A percentile compares a stretch with the other conserved stretches of the same genome.
Evolutionary conservation across 2,329 filamentous ascomycete genomes (phyloP).

Genomic region (Diplocarpon mali): DNA sequence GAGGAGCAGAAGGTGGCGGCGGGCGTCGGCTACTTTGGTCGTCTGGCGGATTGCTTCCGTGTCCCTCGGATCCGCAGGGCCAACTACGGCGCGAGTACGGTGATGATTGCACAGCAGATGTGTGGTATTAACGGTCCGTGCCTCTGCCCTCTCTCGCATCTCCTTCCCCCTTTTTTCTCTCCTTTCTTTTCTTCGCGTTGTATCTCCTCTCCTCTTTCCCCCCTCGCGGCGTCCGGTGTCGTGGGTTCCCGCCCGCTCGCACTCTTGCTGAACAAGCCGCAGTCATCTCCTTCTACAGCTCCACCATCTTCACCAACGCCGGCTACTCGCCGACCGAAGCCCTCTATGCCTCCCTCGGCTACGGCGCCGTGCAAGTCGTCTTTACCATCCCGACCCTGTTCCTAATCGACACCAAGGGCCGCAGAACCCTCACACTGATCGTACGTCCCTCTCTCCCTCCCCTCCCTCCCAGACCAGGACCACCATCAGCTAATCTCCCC

Average conservation of each 20-base stretch:
- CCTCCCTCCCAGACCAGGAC: constrained; percentile 47
- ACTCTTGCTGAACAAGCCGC: too few species aligned
- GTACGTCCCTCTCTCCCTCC: constrained; percentile 22
- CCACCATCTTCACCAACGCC: constrained; percentile 46
- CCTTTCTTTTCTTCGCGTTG: too few species aligned
- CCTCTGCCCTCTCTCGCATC: constrained; percentile 44
- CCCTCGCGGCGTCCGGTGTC: too few species aligned
- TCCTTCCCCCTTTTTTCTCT: too few species aligned
- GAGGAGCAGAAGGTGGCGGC: constrained; percentile 44
- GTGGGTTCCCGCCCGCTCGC: too few species aligned
- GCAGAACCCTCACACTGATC: constrained; percentile 39
- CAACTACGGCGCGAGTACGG: constrained; percentile 45
- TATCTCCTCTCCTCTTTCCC: too few species aligned
- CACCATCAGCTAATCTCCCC: constrained; percentile 30
- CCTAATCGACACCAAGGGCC: constrained; percentile 55
- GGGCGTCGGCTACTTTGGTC: constrained; percentile 29
- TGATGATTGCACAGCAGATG: constrained; percentile 45
- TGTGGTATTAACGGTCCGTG: constrained; percentile 45
- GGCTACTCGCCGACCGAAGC: constrained; percentile 44
- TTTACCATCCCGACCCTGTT: constrained; percentile 45
- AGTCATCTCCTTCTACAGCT: constrained; percentile 65
- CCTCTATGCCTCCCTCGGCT: constrained; percentile 50
- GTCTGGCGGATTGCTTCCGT: constrained; percentile 35
- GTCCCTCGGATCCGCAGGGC: constrained; percentile 38
- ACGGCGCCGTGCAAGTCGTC: constrained; percentile 51